phyloP scores from a whole-genome alignment of 1,284 basidiomycete species.

The Termitomyces sp. region DNA sequence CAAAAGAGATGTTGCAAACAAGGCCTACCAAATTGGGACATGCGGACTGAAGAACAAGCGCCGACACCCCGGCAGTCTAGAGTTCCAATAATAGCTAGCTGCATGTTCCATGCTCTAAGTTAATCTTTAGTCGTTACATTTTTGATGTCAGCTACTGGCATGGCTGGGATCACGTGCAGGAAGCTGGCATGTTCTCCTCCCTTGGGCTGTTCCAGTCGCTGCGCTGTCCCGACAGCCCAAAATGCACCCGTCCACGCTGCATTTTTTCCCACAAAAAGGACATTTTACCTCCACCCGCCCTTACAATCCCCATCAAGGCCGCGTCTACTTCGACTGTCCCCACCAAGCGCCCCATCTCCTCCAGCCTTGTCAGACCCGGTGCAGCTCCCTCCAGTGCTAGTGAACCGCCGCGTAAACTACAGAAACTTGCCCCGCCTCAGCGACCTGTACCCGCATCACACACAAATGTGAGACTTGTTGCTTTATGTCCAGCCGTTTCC shows the following conservation, averaged over 20 bases:
- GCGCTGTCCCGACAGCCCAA: conserved; percentile 53
- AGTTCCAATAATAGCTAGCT: too few species aligned
- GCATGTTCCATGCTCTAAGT: too few species aligned
- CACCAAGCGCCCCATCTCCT: conserved; percentile 31
- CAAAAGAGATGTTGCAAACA: too few species aligned
- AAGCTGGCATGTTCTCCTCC: conserved; percentile 64
- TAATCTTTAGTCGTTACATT: too few species aligned
- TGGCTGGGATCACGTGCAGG: neutral
- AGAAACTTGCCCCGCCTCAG: conserved; percentile 41
- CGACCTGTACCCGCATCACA: conserved; percentile 34
- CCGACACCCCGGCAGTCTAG: too few species aligned
- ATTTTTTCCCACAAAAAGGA: conserved; percentile 56
- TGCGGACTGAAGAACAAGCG: too few species aligned
- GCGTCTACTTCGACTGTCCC: conserved; percentile 21
- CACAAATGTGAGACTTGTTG: conserved; percentile 27
- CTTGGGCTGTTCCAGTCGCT: conserved; percentile 52
- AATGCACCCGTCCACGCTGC: conserved; percentile 51
- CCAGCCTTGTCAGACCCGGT: neutral
- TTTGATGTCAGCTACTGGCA: too few species aligned
- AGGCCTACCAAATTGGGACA: too few species aligned
- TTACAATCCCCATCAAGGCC: conserved; percentile 34
- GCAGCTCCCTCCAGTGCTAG: conserved; percentile 19
- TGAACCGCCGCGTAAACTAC: conserved; percentile 60
- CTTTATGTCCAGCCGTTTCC: too few species aligned
- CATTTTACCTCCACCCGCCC: conserved; percentile 29